These are phyloP conservation scores for Silene noctiflora DNA, from an alignment of 179 eudicot genomes.

Conservation along the genomic window DNA sequence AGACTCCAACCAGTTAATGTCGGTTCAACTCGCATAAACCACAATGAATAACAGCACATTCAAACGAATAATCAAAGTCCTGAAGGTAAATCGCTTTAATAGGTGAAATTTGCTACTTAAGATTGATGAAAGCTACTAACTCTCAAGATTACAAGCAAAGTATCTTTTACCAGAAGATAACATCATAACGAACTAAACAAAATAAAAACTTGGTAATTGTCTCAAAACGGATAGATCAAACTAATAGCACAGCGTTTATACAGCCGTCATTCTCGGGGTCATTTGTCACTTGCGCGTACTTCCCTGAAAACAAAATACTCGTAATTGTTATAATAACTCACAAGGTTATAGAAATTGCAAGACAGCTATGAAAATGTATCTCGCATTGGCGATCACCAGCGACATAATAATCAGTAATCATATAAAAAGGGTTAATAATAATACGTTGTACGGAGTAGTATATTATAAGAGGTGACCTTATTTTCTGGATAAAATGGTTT, in stretches of 20 bases:
- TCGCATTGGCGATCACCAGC: neutral
- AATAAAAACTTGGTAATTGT: neutral
- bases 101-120: neutral
- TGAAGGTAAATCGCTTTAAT: neutral
- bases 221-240: slow-evolving; percentile 25
- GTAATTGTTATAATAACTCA: neutral
- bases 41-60: neutral
- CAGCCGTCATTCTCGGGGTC: slow-evolving; percentile 98
- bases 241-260: slow-evolving; percentile 81
- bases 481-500: too few relatives aligned
- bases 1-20: neutral
- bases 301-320: slow-evolving; percentile 48
- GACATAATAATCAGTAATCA: neutral
- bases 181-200: neutral
- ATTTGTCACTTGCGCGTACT: slow-evolving; percentile 94
- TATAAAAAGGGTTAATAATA: neutral
- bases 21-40: neutral
- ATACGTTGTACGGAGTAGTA: too few relatives aligned
- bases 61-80: neutral
- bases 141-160: neutral
- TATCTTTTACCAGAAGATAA: neutral
- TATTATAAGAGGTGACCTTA: too few relatives aligned
- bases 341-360: neutral
- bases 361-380: neutral
- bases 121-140: neutral